Evolutionary conservation across 441 rosid genomes (phyloP), one percentile per base, ranked within the genome.

Genomic region (Raphanus hybrid): DNA sequence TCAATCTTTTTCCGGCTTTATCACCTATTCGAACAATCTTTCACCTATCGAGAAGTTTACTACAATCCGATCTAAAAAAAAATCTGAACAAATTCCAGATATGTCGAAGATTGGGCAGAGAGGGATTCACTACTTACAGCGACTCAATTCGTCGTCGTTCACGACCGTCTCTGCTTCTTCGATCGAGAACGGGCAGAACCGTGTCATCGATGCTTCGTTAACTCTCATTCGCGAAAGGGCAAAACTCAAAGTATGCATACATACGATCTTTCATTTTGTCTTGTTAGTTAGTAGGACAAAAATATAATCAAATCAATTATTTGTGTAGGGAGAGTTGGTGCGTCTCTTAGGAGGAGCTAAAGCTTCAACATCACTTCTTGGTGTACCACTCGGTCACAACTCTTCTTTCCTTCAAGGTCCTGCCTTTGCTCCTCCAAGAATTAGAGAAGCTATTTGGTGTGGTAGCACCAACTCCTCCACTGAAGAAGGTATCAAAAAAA

Each of bases 351-450:
- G 99, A 20, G 97, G 97, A 67, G 91, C 85, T n/a, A 43, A 60
- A 60, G 94, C 99, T 14, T 76, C 92, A 15, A 62, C 99, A 9
- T 75, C 98, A 16, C 92, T 96, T 76, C 91, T 96, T 39, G 98
- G 99, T 57, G 98, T 96, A 71, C 99, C 99, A 10, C 75, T 96
- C 54, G 98, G 99, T 27, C 98, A 96, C 60, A 96, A 96, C 81
- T 96, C 98, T 3, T 96, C 99, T 15, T 96, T 96, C 85, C 96
- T 96, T 85, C 98, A 96, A 81, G 99, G 99, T 18, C 99, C 99
- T 0, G 99, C 98, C 1, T 96, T 96, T 82, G 97, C 99, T 64
- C 98, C 98, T 72, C 99, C 99, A 59, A 86, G 99, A 52, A 96
- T 96, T 50, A 83, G 99, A 64, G 99, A 96, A 80, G 99, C 98